Evolutionary conservation across 768 basidiomycete genomes (phyloP), one percentile per base, ranked within the genome.

Genomic region (Ephemerocybe angulata): DNA sequence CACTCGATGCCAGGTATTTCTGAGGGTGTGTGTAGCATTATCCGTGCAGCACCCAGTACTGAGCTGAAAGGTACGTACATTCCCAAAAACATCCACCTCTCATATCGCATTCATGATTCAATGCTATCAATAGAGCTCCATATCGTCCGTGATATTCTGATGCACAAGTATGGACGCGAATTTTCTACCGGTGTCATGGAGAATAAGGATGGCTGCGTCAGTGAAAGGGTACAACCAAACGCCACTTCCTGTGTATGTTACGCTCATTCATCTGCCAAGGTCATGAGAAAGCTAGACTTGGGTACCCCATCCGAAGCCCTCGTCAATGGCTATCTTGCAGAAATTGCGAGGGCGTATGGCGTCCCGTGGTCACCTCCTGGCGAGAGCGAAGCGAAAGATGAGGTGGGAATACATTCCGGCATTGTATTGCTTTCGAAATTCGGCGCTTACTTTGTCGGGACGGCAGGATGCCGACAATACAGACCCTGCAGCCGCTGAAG

Each of bases 91-190:
- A 28, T n/a, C n/a, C 24, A 19, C 17, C 22, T 7, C 33, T 38
- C 27, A 35, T 29, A 8, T 35, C 22, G 25, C 8, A 11, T 31
- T 61, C 31, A 54, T 50, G 28, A 41, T 42, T 8, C 37, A 21
- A 6, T 44, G 17, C 19, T 59, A 46, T 54, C n/a, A 54, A 33
- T 21, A 93, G 94, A 98, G 67, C 80, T 99, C 35, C 91, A 97
- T 60, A 75, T 93, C 33, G 71, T 98, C 50, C 86, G 97, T 52
- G 95, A 98, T 67, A 83, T 98, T 67, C 80, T 99, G 55, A 90
- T 95, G 88, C 90, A 94, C 68, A 97, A 97, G 72, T 97, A 86
- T 66, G 94, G 96, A 17, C 85, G 96, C 21, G 92, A 94, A 44
- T 98, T 91, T 67, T 84, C 94, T 15, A 60, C 86, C 17, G 80